Conservation (phyloP, 768 basidiomycete genomes). For the Podaxis mareebaensis region DNA sequence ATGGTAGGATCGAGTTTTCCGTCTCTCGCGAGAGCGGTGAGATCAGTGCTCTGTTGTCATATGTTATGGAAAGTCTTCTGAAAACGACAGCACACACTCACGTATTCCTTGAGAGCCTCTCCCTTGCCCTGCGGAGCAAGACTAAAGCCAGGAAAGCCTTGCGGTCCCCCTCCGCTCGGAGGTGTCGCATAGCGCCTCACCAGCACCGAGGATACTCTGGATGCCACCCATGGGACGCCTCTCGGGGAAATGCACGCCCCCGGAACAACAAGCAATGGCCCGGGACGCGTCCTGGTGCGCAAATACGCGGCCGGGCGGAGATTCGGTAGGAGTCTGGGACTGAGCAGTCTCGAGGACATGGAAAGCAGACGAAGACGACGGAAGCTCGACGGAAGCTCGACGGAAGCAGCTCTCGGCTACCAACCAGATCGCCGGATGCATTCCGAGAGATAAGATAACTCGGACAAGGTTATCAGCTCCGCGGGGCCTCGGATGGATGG, state of each 20-base stretch:
- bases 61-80: background rate
- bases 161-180: slow-evolving; percentile 38
- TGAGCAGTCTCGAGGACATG: background rate
- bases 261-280: background rate
- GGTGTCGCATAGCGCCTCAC: slow-evolving; percentile 21
- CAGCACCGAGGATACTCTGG: too few relatives aligned
- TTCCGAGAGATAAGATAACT: background rate
- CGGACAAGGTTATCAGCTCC: background rate
- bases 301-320: background rate
- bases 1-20: slow-evolving; percentile 92
- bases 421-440: background rate
- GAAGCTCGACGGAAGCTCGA: background rate
- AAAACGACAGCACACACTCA: slow-evolving; percentile 23
- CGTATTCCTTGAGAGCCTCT: slow-evolving; percentile 81
- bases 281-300: background rate
- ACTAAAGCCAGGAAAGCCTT: slow-evolving; percentile 62
- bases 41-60: slow-evolving; percentile 64
- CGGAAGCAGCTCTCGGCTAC: background rate
- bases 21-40: slow-evolving; percentile 79
- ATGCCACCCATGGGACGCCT: background rate
- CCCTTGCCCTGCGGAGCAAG: slow-evolving; percentile 68
- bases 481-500: background rate
- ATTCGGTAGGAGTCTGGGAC: background rate
- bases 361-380: background rate
- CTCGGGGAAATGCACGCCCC: background rate